phyloP scores from a whole-genome alignment of 2,329 filamentous ascomycete species.

The Rhexocercosporidium sp. region DNA sequence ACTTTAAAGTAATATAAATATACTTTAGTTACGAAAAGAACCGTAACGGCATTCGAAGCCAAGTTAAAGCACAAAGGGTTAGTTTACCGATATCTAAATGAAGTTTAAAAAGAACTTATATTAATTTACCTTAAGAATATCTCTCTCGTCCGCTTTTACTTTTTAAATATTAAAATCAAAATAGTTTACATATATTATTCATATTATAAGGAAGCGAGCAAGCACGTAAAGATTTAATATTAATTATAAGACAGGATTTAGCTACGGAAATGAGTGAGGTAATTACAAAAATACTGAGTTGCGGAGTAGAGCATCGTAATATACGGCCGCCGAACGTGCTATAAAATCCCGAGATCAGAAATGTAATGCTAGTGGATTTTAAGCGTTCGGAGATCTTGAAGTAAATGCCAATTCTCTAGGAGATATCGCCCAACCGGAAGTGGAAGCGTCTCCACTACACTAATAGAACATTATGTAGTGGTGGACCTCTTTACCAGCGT shows the following conservation, averaged over 20 bases:
- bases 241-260: slow-evolving; percentile 26
- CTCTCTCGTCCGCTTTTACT: slow-evolving; percentile 41
- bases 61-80: slow-evolving; percentile 45
- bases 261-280: slow-evolving; percentile 21
- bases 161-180: slow-evolving; percentile 30
- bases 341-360: too few species aligned
- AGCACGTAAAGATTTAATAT: slow-evolving; percentile 23
- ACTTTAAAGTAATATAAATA: slow-evolving; percentile 49
- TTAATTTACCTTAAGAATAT: slow-evolving; percentile 48
- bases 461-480: too few species aligned
- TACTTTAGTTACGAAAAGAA: slow-evolving; percentile 51
- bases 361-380: too few species aligned
- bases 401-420: too few species aligned
- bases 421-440: too few species aligned
- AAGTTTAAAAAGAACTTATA: slow-evolving; percentile 44
- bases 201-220: slow-evolving; percentile 34
- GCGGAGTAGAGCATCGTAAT: slow-evolving; percentile 27
- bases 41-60: slow-evolving; percentile 41
- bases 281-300: slow-evolving; percentile 24
- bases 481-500: too few species aligned
- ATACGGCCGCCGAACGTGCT: too few species aligned
- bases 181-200: slow-evolving; percentile 33
- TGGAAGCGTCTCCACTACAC: too few species aligned
- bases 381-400: too few species aligned
- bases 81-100: slow-evolving; percentile 44